Evolutionary conservation across 441 rosid genomes (phyloP), one percentile per base, ranked within the genome.

Genomic region (Erodium texanum): DNA sequence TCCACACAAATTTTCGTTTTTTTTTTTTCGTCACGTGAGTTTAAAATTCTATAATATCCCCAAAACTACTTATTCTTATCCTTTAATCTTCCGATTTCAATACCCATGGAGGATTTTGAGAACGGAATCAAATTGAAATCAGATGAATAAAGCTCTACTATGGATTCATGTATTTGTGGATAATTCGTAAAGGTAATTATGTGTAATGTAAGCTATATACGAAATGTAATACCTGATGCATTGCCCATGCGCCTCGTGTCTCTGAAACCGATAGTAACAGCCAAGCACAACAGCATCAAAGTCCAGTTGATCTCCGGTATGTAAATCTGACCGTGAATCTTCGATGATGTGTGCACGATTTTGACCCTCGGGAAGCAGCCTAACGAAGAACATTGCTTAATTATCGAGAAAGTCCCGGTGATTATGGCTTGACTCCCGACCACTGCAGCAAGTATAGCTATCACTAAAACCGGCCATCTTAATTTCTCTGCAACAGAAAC

Each of bases 371-470:
- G 99, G 75, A 94, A 94, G 81, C 97, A 94, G 68, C 95, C 89
- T 18, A 94, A 83, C 7, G 99, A 79, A 45, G 97, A 85, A 79
- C 96, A 91, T 64, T 94, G 99, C 73, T 94, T 94, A 74, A 94
- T 87, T 72, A 94, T 94, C 0, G 99, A 94, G 75, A 91, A 94
- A 19, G 99, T 91, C 54, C 96, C 99, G 0, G 99, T 94, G 74
- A 93, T 93, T 59, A 94, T 88, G 48, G 99, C 96, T 80, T 94
- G 99, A 72, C 99, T 85, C 63, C 99, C 99, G 66, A 89, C 99
- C 2, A 94, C 97, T 43, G 99, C 99, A 27, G 99, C 98, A 58
- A 92, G 94, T 76, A 92, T 92, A 0, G 99, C 99, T 27, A 94
- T 38, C 62, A 83, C 18, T 9, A 94, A 87, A 69, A 94, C 97